Conservation (phyloP, 139 green algal genomes). For the Haematococcus lacustris region DNA sequence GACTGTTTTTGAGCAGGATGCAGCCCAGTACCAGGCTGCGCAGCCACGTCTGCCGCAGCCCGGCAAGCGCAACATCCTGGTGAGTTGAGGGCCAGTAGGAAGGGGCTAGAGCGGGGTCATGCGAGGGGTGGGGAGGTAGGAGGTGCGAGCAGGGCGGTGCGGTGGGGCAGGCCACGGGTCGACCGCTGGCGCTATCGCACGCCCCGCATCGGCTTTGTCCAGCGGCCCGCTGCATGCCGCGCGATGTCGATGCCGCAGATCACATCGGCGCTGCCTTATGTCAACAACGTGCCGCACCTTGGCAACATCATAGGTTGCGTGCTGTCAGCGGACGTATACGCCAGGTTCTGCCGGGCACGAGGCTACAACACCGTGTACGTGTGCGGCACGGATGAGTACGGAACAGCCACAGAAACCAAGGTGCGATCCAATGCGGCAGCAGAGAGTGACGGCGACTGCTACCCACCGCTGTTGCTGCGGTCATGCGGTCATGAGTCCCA, state of each 20-base stretch:
- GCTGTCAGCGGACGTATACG: slow-evolving; percentile 86
- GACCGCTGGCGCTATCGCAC: background rate
- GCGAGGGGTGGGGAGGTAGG: background rate
- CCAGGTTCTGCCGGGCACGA: slow-evolving; percentile 74
- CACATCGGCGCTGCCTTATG: slow-evolving; percentile 92
- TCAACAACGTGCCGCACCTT: slow-evolving; percentile 98
- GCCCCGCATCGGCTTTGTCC: background rate
- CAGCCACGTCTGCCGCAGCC: slow-evolving; percentile 41
- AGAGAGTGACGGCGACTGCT: background rate
- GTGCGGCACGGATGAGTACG: slow-evolving; percentile 98
- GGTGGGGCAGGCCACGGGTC: background rate
- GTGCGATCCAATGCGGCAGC: slow-evolving; percentile 11
- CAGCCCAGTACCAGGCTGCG: slow-evolving; percentile 3
- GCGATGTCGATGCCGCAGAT: slow-evolving; percentile 37
- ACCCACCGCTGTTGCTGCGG: background rate
- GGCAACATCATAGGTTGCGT: slow-evolving; percentile 99
- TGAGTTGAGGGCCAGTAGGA: slow-evolving; percentile 3
- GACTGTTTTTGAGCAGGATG: too few relatives aligned
- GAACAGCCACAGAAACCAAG: slow-evolving; percentile 97
- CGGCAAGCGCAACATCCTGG: slow-evolving; percentile 48
- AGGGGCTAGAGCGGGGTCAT: background rate
- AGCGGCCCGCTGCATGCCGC: background rate
- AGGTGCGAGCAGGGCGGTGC: background rate
- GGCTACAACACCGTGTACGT: slow-evolving; percentile 93
- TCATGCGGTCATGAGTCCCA: background rate